Conservation (phyloP, 768 basidiomycete genomes). For the Russula virescens region DNA sequence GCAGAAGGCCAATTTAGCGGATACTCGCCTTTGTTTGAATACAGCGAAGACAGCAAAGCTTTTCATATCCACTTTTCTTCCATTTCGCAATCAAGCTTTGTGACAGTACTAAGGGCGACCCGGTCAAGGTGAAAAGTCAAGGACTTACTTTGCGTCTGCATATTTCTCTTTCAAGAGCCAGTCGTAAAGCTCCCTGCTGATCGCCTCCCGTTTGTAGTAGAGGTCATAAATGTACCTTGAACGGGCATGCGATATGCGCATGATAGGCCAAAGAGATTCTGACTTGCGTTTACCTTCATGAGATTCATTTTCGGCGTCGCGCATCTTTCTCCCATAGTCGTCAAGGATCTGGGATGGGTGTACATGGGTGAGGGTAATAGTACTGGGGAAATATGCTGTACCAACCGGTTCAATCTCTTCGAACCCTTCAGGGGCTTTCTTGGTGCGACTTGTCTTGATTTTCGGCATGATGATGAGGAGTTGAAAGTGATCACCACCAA, state of each 20-base stretch:
- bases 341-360: constrained; percentile 70
- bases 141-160: constrained; percentile 86
- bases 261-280: constrained; percentile 94
- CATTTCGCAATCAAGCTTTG: constrained; percentile 93
- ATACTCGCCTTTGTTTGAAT: constrained; percentile 80
- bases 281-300: constrained; percentile 97
- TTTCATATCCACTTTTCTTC: constrained; percentile 99
- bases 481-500: neutral
- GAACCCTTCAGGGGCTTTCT: constrained; percentile 90
- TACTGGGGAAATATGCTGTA: constrained; percentile 1
- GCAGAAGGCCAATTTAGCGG: neutral
- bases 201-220: constrained; percentile 97
- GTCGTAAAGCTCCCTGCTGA: constrained; percentile 89
- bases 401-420: constrained; percentile 85
- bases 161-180: constrained; percentile 98
- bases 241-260: constrained; percentile 95
- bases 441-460: constrained; percentile 88
- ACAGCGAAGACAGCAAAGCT: constrained; percentile 93
- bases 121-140: neutral
- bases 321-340: constrained; percentile 98
- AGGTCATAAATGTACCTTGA: constrained; percentile 97
- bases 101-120: neutral
- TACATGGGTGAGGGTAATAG: neutral
- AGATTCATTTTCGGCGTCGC: constrained; percentile 96
- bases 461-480: constrained; percentile 64